Evolutionary conservation across 1,284 basidiomycete species (phyloP), one percentile per base, ranked within the genome.

Genomic region (Pyrrhoderma noxium): DNA sequence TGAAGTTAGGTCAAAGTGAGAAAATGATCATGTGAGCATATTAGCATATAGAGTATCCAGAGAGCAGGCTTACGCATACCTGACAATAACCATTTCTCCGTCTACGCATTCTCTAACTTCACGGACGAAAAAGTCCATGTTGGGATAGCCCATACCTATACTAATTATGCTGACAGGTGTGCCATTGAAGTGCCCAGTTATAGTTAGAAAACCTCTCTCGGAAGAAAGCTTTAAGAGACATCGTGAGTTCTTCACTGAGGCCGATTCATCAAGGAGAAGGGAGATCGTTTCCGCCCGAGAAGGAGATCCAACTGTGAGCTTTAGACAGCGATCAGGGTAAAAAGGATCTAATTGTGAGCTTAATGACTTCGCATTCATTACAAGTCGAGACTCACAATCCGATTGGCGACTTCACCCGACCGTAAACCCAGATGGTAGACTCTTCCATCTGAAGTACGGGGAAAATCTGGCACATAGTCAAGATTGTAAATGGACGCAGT

Each of bases 51-150:
- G 35, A 43, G 36, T 35, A 54, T 46, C 34, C 27, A 31, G n/a
- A 11, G 31, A 16, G 37, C 7, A 5, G 27, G 27, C 7, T 31
- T 31, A 31, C 11, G 35, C 70, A 55, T 53, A 86, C 85, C 86
- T 80, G 57, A 89, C 71, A 54, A 92, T 75, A 56, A 79, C 70
- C 77, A 92, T 79, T 62, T 92, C 88, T 7, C 89, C 89, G 55
- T 67, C 70, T 38, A 90, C 66, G 58, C 85, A 85, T 61, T 91
- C 89, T 52, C 89, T 75, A 14, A 77, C 79, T 68, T 92, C 89
- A 56, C 89, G 78, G 13, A 92, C 76, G 64, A 91, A 89, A 67
- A 92, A 92, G 66, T 92, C 89, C 65, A 84, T 84, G 64, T 86
- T 88, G 1, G 87, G 77, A 55, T 70, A 71, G 18, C 89, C 89